Evolutionary conservation across 306 rosid genomes (phyloP).

Genomic region (Vachellia pachyceras): DNA sequence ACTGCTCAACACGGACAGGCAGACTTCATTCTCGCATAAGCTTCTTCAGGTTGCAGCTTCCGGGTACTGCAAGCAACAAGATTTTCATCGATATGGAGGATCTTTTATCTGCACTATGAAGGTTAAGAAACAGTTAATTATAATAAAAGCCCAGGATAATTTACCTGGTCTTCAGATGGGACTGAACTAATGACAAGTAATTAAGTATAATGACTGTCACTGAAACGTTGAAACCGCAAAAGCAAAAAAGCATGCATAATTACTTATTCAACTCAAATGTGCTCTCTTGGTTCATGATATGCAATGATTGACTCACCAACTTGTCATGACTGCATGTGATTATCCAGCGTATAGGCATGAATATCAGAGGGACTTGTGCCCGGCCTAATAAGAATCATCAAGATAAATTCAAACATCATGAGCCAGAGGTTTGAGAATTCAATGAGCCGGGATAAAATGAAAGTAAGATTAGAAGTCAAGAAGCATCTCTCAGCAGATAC

Average conservation of each 20-base stretch:
- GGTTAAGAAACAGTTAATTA: neutral
- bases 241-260: constrained; percentile 9
- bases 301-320: constrained; percentile 48
- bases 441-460: neutral
- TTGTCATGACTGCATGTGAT: constrained; percentile 71
- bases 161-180: neutral
- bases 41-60: constrained; percentile 7
- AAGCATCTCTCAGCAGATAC: constrained; percentile 24
- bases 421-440: constrained; percentile 34
- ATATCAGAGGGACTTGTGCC: constrained; percentile 98
- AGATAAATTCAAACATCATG: constrained; percentile 37
- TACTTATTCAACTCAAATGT: neutral
- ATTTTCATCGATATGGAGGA: neutral
- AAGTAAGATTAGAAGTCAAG: neutral
- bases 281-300: constrained; percentile 19
- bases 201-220: neutral
- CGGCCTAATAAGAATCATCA: constrained; percentile 66
- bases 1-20: neutral
- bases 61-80: constrained; percentile 11
- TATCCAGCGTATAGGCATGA: constrained; percentile 79
- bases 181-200: constrained; percentile 1
- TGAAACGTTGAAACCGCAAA: constrained; percentile 2
- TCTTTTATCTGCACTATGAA: neutral
- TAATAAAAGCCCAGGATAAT: neutral
- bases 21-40: constrained; percentile 1